phyloP scores from a whole-genome alignment of 2,329 filamentous ascomycete species.

The Grosmannia huntii region DNA sequence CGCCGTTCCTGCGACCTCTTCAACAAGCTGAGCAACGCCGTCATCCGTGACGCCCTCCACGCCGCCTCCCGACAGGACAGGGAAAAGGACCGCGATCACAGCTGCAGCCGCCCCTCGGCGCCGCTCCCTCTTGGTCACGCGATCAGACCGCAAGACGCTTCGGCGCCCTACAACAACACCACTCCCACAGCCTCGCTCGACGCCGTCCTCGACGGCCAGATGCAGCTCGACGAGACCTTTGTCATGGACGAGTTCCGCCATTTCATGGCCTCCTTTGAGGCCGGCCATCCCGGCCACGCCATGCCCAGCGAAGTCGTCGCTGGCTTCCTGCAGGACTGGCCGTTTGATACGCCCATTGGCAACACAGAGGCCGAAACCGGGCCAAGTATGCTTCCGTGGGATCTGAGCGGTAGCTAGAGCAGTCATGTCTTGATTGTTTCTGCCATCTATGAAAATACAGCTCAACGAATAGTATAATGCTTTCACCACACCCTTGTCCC shows the following conservation, averaged over 20 bases:
- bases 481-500: neutral
- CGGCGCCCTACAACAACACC: neutral
- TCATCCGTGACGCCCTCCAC: neutral
- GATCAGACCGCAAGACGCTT: neutral
- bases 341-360: neutral
- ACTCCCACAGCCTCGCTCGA: neutral
- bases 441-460: neutral
- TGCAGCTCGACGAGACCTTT: slow-evolving; percentile 1
- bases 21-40: neutral
- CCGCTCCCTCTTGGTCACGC: neutral
- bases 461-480: neutral
- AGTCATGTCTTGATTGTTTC: neutral
- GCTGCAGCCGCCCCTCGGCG: neutral
- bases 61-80: neutral
- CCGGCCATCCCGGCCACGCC: neutral
- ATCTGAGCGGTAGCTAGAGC: neutral
- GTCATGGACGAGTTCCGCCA: slow-evolving; percentile 3
- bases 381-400: neutral
- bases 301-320: neutral
- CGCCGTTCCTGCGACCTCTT: slow-evolving; percentile 3
- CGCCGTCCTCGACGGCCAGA: neutral
- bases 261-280: neutral
- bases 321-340: slow-evolving; percentile 2
- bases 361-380: neutral
- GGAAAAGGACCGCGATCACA: neutral